Base-by-base conservation (phyloP, 2,329 filamentous ascomycete species). In the Fusarium austroafricanum region DNA sequence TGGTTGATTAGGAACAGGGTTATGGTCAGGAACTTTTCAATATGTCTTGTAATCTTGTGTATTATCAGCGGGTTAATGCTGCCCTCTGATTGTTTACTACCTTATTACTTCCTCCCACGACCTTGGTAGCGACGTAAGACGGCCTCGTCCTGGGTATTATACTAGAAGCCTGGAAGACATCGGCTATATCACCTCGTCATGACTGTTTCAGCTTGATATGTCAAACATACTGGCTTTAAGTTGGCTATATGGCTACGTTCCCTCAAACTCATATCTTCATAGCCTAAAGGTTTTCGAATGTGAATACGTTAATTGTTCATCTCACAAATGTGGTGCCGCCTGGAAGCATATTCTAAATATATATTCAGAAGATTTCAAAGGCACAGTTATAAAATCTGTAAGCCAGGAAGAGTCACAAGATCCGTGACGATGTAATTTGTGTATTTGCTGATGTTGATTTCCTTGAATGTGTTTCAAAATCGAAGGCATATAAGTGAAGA, bases 41-140 rank as follows among this genome's bases (percentile, higher is more conserved):
- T 49, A 42, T 29, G 11, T 20, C 21, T 51, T 37, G 45, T 49
- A 51, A 47, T 60, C 54, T 14, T 65, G 20, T 6, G 18, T 29
- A 11, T 20, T 31, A n/a, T n/a, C 26, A 43, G 57, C 66, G 55
- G 51, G 39, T 29, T 44, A n/a, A 33, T 37, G 7, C 17, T 28
- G 40, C 7, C 8, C 20, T 29, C 33, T n/a, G 6, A 26, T 55
- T 38, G 38, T 33, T 29, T 17, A 21, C 14, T 31, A 15, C 6
- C 2, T 7, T 15, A 11, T 59, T 45, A 10, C 17, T 51, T 43
- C 40, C 18, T 46, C 12, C 12, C 20, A 20, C 9, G 20, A 5
- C n/a, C 23, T 40, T 26, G n/a, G 23, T 6, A 43, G n/a, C 20
- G 12, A 51, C 42, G 18, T 21, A 8, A 26, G 18, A 17, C 20